These are phyloP conservation scores for Aschersonia sp. DNA, from an alignment of 2,329 filamentous ascomycete genomes.

Conservation along the genomic window DNA sequence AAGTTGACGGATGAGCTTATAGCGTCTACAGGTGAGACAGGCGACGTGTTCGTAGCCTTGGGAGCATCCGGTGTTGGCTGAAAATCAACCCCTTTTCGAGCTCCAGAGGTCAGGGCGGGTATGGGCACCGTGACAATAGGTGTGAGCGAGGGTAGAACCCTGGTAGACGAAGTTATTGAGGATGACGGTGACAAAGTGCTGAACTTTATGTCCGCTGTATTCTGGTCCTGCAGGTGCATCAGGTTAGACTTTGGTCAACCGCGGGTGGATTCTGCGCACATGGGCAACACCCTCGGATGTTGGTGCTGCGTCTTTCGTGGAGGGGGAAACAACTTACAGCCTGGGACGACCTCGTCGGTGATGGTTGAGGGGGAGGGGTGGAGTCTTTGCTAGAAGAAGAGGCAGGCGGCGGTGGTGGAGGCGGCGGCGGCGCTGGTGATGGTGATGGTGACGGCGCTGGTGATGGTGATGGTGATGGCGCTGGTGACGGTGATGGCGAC, in stretches of 20 bases:
- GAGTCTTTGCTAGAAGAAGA: no score
- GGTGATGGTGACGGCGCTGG: not conserved
- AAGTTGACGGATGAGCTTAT: not conserved
- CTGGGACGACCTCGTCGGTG: no score
- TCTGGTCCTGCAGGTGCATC: no score
- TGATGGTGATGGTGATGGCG: not conserved
- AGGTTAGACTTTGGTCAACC: no score
- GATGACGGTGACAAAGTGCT: not conserved
- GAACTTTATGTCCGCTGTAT: no score
- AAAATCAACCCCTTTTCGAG: conserved; percentile 3
- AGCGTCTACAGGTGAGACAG: not conserved
- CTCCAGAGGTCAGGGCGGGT: conserved; percentile 1
- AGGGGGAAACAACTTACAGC: no score
- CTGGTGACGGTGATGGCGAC: not conserved
- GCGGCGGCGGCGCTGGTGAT: not conserved
- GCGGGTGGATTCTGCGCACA: no score
- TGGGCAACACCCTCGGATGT: no score
- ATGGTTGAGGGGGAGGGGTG: no score
- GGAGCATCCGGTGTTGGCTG: not conserved
- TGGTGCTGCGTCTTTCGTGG: no score
- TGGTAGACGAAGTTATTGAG: not conserved
- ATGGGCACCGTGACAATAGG: conserved; percentile 1
- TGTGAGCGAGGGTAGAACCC: not conserved
- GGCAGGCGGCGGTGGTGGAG: no score
- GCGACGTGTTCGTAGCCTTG: not conserved